phyloP scores from a whole-genome alignment of 2,329 filamentous ascomycete species.

The Paecilomyces formosus region DNA sequence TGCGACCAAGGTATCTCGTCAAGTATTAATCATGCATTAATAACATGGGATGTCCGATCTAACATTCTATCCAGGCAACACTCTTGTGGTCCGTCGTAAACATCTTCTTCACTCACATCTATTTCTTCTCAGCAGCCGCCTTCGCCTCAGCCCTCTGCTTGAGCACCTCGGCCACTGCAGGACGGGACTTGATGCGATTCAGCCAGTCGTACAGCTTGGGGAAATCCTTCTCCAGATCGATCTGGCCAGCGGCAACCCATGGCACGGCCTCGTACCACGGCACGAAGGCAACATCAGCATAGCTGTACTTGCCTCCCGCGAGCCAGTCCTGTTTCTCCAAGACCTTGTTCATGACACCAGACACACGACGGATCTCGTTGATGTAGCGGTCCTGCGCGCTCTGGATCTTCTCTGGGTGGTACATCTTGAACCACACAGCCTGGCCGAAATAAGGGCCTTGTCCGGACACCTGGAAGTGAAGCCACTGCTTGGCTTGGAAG shows the following conservation, averaged over 20 bases:
- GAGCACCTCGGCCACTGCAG: conserved; percentile 16
- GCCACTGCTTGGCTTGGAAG: conserved; percentile 37
- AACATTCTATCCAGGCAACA: background rate
- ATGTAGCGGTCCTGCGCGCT: conserved; percentile 39
- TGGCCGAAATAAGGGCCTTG: conserved; percentile 47
- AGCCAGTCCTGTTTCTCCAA: conserved; percentile 32
- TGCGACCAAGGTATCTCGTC: background rate
- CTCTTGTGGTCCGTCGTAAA: background rate
- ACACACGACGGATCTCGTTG: conserved; percentile 38
- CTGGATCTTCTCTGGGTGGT: conserved; percentile 36
- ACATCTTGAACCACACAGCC: conserved; percentile 34
- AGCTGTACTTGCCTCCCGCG: conserved; percentile 37
- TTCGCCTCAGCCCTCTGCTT: conserved; percentile 7
- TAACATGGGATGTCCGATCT: background rate
- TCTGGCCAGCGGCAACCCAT: conserved; percentile 2
- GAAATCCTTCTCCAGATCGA: conserved; percentile 23
- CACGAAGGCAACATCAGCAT: conserved; percentile 36
- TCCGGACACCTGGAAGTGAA: conserved; percentile 39
- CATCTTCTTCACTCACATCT: background rate
- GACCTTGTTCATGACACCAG: conserved; percentile 36
- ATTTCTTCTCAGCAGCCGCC: background rate
- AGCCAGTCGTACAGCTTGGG: conserved; percentile 23
- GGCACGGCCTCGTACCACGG: conserved; percentile 21
- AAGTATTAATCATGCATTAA: background rate
- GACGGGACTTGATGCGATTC: conserved; percentile 17